A percentile compares a stretch with the other conserved stretches of the same genome.
These are phyloP conservation scores for Logfia minima DNA, from an alignment of 129 eudicot genomes.

Conservation along the genomic window DNA sequence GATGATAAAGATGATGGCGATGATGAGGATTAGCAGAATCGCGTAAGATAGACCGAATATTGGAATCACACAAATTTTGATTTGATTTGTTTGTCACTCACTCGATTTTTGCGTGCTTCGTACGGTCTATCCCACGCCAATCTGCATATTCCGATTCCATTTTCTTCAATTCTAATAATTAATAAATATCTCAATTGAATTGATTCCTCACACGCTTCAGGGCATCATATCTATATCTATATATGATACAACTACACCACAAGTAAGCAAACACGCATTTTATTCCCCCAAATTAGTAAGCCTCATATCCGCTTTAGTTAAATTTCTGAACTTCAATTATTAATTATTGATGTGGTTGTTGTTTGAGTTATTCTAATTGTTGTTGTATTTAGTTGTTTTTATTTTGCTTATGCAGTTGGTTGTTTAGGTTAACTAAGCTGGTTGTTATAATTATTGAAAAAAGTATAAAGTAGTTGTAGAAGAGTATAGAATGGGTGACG, in stretches of 20 bases:
- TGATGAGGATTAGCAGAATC: slow-evolving; percentile 57
- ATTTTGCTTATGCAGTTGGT: not conserved
- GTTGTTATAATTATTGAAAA: slow-evolving; percentile 6
- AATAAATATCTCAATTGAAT: not conserved
- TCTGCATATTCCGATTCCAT: slow-evolving; percentile 49
- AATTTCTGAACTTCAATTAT: not conserved
- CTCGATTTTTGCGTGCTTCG: slow-evolving; percentile 68
- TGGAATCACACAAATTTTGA: not conserved
- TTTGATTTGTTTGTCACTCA: slow-evolving; percentile 18
- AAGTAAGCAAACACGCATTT: slow-evolving; percentile 24
- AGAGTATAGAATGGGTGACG: slow-evolving; percentile 42
- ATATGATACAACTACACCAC: not conserved
- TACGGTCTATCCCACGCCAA: slow-evolving; percentile 93
- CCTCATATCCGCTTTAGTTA: not conserved
- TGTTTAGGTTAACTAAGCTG: slow-evolving; percentile 5
- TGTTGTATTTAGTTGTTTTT: not conserved
- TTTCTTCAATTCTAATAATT: not conserved
- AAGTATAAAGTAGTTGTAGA: not conserved
- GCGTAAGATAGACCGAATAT: slow-evolving; percentile 85
- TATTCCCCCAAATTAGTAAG: not conserved
- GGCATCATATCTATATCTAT: slow-evolving; percentile 7
- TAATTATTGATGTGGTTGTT: not conserved
- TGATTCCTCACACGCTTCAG: slow-evolving; percentile 12
- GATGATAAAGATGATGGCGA: not conserved
- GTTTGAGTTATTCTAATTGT: not conserved